Conservation (phyloP, 202 grass and related monocot species). For the Saccharum hybrid region DNA sequence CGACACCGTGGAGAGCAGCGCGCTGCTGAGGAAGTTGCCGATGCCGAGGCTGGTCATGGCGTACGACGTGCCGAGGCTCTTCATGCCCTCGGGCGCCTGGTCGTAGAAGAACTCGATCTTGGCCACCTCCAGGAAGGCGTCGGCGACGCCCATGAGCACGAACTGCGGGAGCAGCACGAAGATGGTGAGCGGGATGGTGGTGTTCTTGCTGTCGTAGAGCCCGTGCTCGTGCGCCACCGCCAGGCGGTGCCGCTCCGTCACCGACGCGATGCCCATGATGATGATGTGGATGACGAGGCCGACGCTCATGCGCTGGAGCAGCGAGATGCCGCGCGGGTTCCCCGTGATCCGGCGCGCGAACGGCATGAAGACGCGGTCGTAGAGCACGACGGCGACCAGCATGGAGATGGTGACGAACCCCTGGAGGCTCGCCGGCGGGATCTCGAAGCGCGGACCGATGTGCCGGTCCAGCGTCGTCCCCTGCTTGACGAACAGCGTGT, state of each 20-base stretch:
- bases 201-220: conserved; percentile 52
- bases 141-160: conserved; percentile 86
- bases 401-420: conserved; percentile 85
- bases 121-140: conserved; percentile 89
- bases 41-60: conserved; percentile 78
- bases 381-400: conserved; percentile 77
- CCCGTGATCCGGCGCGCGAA: conserved; percentile 57
- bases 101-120: conserved; percentile 99
- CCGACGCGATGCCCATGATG: conserved; percentile 82
- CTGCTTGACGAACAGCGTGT: conserved; percentile 95
- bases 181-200: conserved; percentile 69
- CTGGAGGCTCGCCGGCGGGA: conserved; percentile 78
- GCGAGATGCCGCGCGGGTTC: conserved; percentile 84
- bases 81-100: conserved; percentile 96
- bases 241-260: conserved; percentile 63
- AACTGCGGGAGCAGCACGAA: conserved; percentile 94
- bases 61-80: conserved; percentile 91
- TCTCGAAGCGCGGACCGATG: conserved; percentile 60
- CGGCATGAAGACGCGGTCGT: conserved; percentile 77
- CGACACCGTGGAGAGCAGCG: conserved; percentile 62
- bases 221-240: conserved; percentile 60
- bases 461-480: conserved; percentile 80
- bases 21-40: conserved; percentile 88
- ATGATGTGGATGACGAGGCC: conserved; percentile 78
- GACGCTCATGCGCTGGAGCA: conserved; percentile 83